Base-by-base conservation (phyloP, 2,329 filamentous ascomycete genomes). In the Xylariaceae sp. region DNA sequence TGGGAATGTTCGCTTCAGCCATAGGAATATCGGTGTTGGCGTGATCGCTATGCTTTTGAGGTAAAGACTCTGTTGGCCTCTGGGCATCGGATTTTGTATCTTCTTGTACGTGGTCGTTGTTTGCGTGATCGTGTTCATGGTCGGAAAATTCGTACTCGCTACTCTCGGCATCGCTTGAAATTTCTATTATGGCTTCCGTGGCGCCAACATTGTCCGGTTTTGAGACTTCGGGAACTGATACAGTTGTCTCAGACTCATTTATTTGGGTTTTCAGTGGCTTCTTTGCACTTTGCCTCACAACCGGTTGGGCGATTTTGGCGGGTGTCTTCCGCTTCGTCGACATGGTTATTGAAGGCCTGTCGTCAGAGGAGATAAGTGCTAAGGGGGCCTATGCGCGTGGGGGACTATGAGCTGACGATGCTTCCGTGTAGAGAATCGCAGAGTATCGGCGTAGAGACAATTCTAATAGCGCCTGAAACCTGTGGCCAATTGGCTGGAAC, bases 241-340 rank as follows among this genome's bases (percentile, higher is more conserved):
- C 82, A 26, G 82, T 75, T 12, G 84, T 77, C 65, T 77, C 80
- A n/a, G 80, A 78, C 69, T 88, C 85, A 71, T 87, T 82, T 58
- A 88, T 79, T 54, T 75, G 78, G 37, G 76, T 72, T 68, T 80
- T 84, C 43, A 76, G 73, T 3, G 78, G 67, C 16, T 76, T 71
- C 69, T 82, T 84, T 56, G 83, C 83, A 68, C 76, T 80, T 53
- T 79, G 75, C 71, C 79, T 83, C 58, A 82, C 76, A 12, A 78
- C 75, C 0, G 86, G 86, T 57, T 80, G 75, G 55, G 82, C 83
- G 67, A 88, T 76, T 74, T 82, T 82, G 61, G 79, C 77, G 58
- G 82, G 75, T 55, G 80, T 76, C 79, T 86, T 88, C 70, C 84
- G 78, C 74, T 86, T 88, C 40, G 84, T 82, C 60, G 84, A 84